These are phyloP conservation scores for Scleromitrula shiraiana DNA, from an alignment of 2,329 filamentous ascomycete species.

Conservation along the genomic window DNA sequence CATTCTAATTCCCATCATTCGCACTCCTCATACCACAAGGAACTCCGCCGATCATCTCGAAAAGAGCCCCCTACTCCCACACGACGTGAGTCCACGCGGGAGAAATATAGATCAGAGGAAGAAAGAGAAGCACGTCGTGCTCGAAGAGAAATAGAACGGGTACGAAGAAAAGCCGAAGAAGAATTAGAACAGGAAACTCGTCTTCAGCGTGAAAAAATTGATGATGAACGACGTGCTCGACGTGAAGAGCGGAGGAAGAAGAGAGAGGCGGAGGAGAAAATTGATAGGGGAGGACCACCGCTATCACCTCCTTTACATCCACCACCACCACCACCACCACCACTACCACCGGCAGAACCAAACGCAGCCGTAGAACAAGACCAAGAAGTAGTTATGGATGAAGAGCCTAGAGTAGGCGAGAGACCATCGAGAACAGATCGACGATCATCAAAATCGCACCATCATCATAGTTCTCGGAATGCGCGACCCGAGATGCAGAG, in stretches of 20 bases:
- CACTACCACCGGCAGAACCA: not conserved
- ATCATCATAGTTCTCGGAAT: constrained; percentile 1
- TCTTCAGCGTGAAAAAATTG: constrained; percentile 5
- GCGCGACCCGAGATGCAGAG: not conserved
- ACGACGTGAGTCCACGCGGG: constrained; percentile 11
- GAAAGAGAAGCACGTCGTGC: constrained; percentile 20
- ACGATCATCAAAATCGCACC: not conserved
- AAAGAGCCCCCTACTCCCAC: constrained; percentile 12
- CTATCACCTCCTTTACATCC: not conserved
- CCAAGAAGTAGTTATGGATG: not conserved
- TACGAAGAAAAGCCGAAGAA: constrained; percentile 3
- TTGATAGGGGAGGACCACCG: not conserved
- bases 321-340: not conserved
- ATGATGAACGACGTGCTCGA: not conserved
- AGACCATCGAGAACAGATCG: constrained; percentile 1
- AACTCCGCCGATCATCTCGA: not conserved
- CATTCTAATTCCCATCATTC: constrained; percentile 7
- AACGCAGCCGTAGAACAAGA: not conserved
- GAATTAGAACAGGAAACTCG: not conserved
- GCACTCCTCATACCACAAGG: constrained; percentile 4
- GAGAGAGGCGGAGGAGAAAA: not conserved
- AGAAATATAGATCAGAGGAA: constrained; percentile 17
- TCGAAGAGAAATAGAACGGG: constrained; percentile 20
- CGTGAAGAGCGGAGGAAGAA: constrained; percentile 4
- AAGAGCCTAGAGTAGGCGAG: not conserved